Evolutionary conservation across 345 rosid genomes (phyloP), one percentile per base, ranked within the genome.

Genomic region (Rhizophora mangle): DNA sequence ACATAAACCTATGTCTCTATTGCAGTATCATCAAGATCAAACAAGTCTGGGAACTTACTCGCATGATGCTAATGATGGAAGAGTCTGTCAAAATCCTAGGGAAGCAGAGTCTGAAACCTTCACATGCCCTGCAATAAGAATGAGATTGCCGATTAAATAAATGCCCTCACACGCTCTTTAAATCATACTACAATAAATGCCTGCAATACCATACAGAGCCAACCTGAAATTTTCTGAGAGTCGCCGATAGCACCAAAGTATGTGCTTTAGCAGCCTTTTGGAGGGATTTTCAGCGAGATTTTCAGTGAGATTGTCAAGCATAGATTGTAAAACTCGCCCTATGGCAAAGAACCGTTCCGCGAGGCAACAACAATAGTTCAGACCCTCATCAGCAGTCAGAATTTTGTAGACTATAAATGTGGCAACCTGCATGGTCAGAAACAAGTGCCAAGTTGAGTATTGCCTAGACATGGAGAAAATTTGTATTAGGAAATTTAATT

Each of bases 161-260:
- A 15, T 43, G 18, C 49, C 13, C 49, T 13, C 19, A 43, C 49
- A 11, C 19, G 49, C 49, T 18, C 16, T 43, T 2, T 13, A 43
- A 43, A 43, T 43, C 19, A 43, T 13, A 53, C 1, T 9, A 30
- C 19, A 19, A 24, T 59, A 57, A 29, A 20, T 46, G 37, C 16
- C 18, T 67, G 52, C 34, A 36, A 22, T 11, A 11, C 0, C 37
- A 26, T 46, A 22, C 20, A 43, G 5, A 13, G 59, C 72, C 37
- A 67, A 87, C 96, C 96, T 86, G 2, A 82, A 13, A 63, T 68
- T 71, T n/a, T 70, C 51, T 11, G 96, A 86, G 68, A 86, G 82
- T 69, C 72, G 82, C 11, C 13, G 58, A 68, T 83, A 89, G 79
- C 91, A 86, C 70, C 72, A 27, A 34, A 76, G 67, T 21, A 87